phyloP scores from a whole-genome alignment of 441 rosid species.

The Geranium incanum region DNA sequence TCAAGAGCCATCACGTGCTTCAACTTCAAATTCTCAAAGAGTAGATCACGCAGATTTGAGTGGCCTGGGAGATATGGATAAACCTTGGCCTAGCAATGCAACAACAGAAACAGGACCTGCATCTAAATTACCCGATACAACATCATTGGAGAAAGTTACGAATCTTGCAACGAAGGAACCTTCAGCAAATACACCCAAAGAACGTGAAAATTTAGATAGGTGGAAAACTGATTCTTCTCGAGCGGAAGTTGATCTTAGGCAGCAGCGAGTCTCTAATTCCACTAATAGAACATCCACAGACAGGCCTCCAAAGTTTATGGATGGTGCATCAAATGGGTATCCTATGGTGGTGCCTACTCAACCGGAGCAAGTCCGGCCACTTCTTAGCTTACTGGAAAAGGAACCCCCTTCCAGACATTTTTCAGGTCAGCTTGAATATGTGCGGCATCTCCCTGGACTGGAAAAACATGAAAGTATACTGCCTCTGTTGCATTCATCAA shows the following conservation, averaged over 20 bases:
- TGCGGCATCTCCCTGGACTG: slow-evolving; percentile 33
- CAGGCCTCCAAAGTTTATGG: slow-evolving; percentile 49
- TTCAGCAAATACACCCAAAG: slow-evolving; percentile 27
- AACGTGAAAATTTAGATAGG: slow-evolving; percentile 34
- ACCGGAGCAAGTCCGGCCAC: slow-evolving; percentile 86
- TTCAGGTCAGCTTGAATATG: slow-evolving; percentile 89
- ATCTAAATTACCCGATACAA: slow-evolving; percentile 32
- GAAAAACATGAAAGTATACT: slow-evolving; percentile 82
- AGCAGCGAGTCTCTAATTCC: slow-evolving; percentile 33
- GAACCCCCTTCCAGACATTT: slow-evolving; percentile 84
- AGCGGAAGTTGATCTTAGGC: slow-evolving; percentile 47
- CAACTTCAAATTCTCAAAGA: slow-evolving; percentile 57
- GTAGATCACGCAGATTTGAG: slow-evolving; percentile 52
- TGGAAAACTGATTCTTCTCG: slow-evolving; percentile 41
- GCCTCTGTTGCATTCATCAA: slow-evolving; percentile 71
- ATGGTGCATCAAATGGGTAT: slow-evolving; percentile 53
- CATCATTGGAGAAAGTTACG: slow-evolving; percentile 30
- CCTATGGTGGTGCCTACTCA: slow-evolving; percentile 33
- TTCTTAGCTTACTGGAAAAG: slow-evolving; percentile 93
- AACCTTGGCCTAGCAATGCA: slow-evolving; percentile 51
- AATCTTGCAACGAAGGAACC: no score
- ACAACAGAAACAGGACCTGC: slow-evolving; percentile 33
- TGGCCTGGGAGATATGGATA: slow-evolving; percentile 42
- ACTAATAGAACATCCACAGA: slow-evolving; percentile 57
- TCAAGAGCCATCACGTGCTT: slow-evolving; percentile 60